A percentile compares a stretch with the other conserved stretches of the same genome.
phyloP scores from a whole-genome alignment of 805 yeast genomes.

The Barnettozyma vustinii region DNA sequence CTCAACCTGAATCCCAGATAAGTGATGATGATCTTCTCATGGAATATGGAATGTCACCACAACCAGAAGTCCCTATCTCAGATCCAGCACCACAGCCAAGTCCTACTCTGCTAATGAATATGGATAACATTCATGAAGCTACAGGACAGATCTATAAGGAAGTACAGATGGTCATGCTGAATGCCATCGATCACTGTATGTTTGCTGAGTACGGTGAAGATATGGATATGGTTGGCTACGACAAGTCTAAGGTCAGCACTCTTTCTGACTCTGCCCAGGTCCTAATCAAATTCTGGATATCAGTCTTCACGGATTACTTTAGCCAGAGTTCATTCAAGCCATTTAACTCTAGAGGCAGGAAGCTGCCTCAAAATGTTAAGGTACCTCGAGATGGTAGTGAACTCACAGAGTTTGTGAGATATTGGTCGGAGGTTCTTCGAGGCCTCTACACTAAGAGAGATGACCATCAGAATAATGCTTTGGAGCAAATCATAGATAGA shows the following conservation, averaged over 20 bases:
- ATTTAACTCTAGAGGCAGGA: conserved; percentile 23
- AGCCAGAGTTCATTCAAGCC: conserved; percentile 16
- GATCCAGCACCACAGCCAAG: not conserved
- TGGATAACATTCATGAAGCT: conserved; percentile 9
- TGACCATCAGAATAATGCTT: conserved; percentile 26
- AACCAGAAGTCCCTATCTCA: not conserved
- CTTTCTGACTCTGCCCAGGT: conserved; percentile 39
- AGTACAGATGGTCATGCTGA: conserved; percentile 33
- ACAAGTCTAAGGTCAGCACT: conserved; percentile 28
- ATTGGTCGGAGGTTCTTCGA: conserved; percentile 46
- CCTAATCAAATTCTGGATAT: conserved; percentile 44
- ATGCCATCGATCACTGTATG: conserved; percentile 49
- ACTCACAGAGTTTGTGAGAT: conserved; percentile 37
- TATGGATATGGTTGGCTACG: conserved; percentile 44
- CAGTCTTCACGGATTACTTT: conserved; percentile 54
- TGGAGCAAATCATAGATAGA: conserved; percentile 28
- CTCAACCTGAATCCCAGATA: not conserved
- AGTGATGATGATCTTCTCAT: conserved; percentile 8
- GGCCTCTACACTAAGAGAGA: conserved; percentile 37
- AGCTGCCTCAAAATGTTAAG: conserved; percentile 17
- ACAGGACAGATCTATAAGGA: conserved; percentile 34
- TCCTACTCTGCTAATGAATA: not conserved
- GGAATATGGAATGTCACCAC: not conserved
- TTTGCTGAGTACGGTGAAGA: conserved; percentile 51
- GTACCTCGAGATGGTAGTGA: conserved; percentile 28